These are phyloP conservation scores for Gonapodya prolifera DNA, from an alignment of 192 early-diverging fungal species.

Conservation along the genomic window DNA sequence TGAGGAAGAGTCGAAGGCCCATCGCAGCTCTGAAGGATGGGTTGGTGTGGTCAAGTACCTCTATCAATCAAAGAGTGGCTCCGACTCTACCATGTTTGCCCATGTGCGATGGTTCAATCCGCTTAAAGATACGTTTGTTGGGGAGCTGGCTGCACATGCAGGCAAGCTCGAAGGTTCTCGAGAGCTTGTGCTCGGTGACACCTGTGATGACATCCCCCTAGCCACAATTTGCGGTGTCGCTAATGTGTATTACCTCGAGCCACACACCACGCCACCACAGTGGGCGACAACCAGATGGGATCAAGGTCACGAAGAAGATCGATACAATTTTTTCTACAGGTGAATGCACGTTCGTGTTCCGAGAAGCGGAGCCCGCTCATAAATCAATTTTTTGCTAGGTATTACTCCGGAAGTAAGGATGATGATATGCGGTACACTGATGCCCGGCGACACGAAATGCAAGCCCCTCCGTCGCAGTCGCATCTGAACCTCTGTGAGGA, in stretches of 20 bases:
- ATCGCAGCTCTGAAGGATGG: not conserved
- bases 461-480: not conserved
- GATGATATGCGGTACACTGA: not conserved
- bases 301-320: not conserved
- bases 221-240: not conserved
- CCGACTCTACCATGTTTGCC: not conserved
- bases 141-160: not conserved
- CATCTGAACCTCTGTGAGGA: not conserved
- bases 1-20: not conserved
- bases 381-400: not conserved
- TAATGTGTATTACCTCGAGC: not conserved
- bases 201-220: not conserved
- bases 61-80: not conserved
- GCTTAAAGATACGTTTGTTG: not conserved
- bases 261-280: not conserved
- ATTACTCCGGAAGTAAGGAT: not conserved
- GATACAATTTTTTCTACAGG: not conserved
- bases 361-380: not conserved
- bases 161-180: not conserved
- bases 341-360: not conserved
- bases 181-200: not conserved
- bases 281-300: not conserved
- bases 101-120: not conserved
- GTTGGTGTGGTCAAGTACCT: not conserved
- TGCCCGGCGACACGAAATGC: not conserved